phyloP scores from a whole-genome alignment of 164 flowering plant genomes.

The Stephania yunnanensis region DNA sequence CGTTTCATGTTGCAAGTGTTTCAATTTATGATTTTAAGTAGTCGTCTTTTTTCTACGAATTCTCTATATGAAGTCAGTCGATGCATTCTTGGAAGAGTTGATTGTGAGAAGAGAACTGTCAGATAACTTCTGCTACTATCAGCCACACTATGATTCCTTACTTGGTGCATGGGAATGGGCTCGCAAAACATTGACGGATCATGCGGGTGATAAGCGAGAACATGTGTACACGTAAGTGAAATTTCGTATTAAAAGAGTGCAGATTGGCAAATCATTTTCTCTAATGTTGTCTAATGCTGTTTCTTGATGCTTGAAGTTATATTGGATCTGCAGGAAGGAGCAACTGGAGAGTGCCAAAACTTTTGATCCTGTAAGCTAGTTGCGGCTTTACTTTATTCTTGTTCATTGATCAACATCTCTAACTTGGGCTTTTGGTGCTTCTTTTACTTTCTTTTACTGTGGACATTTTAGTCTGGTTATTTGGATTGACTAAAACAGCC shows the following conservation, averaged over 20 bases:
- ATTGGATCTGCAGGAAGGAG: slow-evolving; percentile 51
- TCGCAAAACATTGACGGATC: slow-evolving; percentile 69
- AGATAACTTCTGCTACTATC: slow-evolving; percentile 92
- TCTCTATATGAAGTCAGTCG: slow-evolving; percentile 60
- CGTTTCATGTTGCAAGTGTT: neutral
- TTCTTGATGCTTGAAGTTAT: slow-evolving; percentile 6
- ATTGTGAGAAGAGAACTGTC: slow-evolving; percentile 89
- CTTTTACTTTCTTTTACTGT: neutral
- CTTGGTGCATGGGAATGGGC: slow-evolving; percentile 99
- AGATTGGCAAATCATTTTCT: neutral
- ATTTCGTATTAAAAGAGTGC: neutral
- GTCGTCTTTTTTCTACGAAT: slow-evolving; percentile 8
- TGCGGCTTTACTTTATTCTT: slow-evolving; percentile 1
- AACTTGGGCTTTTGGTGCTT: neutral
- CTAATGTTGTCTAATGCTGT: neutral
- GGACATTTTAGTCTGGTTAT: neutral
- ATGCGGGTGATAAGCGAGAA: slow-evolving; percentile 84
- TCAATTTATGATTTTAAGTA: slow-evolving; percentile 2
- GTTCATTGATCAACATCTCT: neutral
- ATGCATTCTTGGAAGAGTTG: slow-evolving; percentile 86
- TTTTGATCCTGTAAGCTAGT: slow-evolving; percentile 71
- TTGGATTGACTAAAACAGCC: neutral
- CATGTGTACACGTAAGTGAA: slow-evolving; percentile 70
- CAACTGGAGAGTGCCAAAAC: slow-evolving; percentile 91
- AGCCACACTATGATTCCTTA: slow-evolving; percentile 80